A percentile compares a stretch with the other conserved stretches of the same genome.
phyloP scores from a whole-genome alignment of 768 basidiomycete genomes.

The Mycena belliarum region DNA sequence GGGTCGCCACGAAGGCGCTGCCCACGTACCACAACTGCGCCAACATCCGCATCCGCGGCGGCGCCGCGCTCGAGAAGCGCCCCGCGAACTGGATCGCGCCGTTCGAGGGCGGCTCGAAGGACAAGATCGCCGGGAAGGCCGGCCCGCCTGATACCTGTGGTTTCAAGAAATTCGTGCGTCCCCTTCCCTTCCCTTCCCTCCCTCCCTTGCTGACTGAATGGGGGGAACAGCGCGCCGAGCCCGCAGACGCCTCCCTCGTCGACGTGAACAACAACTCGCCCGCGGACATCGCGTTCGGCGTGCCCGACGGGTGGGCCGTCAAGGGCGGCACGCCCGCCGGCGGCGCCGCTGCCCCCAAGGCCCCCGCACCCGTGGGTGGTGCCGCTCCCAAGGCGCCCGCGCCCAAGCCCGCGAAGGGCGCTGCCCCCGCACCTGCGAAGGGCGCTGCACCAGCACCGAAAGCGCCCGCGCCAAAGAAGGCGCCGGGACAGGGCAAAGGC shows the following conservation, averaged over 20 bases:
- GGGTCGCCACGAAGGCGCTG: background rate
- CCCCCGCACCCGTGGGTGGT: too few relatives aligned
- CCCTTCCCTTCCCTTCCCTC: background rate
- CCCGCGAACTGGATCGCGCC: background rate
- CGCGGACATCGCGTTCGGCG: background rate
- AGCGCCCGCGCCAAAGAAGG: too few relatives aligned
- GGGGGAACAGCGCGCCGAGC: background rate
- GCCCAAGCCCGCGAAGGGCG: too few relatives aligned
- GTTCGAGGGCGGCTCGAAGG: background rate
- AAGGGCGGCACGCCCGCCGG: too few relatives aligned
- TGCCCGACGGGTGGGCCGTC: background rate
- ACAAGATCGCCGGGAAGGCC: background rate
- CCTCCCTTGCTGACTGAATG: background rate
- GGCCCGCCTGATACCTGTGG: background rate
- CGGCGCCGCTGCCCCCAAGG: too few relatives aligned
- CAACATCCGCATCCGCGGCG: background rate
- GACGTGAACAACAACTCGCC: background rate
- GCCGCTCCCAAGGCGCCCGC: too few relatives aligned
- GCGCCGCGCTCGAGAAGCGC: background rate
- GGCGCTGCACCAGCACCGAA: too few relatives aligned
- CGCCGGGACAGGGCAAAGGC: too few relatives aligned
- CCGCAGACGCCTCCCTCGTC: background rate
- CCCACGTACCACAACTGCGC: background rate
- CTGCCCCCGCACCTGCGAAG: too few relatives aligned
- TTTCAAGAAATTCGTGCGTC: background rate